Evolutionary conservation across 768 basidiomycete genomes (phyloP).

Genomic region (Gymnopilus junonius): DNA sequence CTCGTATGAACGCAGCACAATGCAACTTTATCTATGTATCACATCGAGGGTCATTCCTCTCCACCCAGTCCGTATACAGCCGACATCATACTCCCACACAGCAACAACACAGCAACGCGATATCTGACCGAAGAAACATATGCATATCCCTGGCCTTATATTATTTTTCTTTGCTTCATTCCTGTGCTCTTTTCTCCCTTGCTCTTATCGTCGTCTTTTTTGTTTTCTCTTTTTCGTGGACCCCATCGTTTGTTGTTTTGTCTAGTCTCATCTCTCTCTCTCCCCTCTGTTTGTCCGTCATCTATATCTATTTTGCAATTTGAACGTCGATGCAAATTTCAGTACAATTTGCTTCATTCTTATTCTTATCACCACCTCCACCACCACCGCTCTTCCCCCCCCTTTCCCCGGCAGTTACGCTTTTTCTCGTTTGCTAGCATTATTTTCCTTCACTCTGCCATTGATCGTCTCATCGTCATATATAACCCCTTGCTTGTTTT

Average conservation of each 20-base stretch:
- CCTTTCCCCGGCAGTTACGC: background rate
- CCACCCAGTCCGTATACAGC: conserved; percentile 11
- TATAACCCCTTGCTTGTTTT: conserved; percentile 23
- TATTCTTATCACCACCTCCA: background rate
- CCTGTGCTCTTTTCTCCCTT: background rate
- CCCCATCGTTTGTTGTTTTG: conserved; percentile 29
- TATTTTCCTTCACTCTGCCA: conserved; percentile 9
- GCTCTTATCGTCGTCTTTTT: conserved; percentile 14
- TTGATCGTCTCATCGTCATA: conserved; percentile 22
- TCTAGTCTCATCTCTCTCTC: conserved; percentile 20
- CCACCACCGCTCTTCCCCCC: conserved; percentile 8
- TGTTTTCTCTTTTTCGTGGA: conserved; percentile 23
- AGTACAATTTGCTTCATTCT: conserved; percentile 4
- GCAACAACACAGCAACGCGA: conserved; percentile 2
- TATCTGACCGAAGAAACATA: conserved; percentile 20
- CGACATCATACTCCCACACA: background rate
- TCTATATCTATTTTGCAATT: conserved; percentile 21
- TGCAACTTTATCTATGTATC: conserved; percentile 6
- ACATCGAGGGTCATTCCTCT: conserved; percentile 1
- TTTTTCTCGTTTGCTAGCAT: conserved; percentile 7
- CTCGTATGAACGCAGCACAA: conserved; percentile 20
- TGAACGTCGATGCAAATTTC: conserved; percentile 6
- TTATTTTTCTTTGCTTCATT: conserved; percentile 12
- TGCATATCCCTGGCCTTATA: conserved; percentile 23
- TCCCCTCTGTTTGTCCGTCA: conserved; percentile 13